Evolutionary conservation across 257 asterid genomes (phyloP).

Genomic region (Solanum rostratum): DNA sequence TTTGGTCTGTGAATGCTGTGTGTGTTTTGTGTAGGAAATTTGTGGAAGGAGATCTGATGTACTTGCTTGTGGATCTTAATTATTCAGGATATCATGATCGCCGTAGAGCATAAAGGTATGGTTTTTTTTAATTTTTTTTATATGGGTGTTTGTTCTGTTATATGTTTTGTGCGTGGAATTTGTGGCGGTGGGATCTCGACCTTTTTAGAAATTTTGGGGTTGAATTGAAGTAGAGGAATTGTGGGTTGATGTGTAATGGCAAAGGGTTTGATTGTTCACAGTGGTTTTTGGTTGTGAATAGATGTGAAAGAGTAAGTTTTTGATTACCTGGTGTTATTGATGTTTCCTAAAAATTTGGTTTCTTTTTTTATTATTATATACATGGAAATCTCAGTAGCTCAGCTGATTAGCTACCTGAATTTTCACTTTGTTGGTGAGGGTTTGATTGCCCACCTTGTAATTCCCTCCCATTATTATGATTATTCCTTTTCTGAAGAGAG

Average conservation of each 20-base stretch:
- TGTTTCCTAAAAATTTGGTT: background rate
- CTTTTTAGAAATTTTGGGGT: background rate
- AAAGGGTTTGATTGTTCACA: background rate
- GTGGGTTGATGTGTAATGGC: background rate
- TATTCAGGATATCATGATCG: constrained; percentile 37
- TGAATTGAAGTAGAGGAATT: background rate
- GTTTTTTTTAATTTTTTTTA: background rate
- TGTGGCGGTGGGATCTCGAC: background rate
- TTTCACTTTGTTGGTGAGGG: background rate
- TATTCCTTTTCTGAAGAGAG: background rate
- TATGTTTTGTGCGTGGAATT: background rate
- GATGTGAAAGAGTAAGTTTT: background rate
- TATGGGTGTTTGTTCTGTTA: background rate
- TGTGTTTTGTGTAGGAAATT: constrained; percentile 9
- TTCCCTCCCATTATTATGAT: background rate
- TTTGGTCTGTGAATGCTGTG: background rate
- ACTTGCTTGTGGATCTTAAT: constrained; percentile 57
- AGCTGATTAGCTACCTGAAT: background rate
- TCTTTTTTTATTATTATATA: background rate
- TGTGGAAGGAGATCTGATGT: constrained; percentile 78
- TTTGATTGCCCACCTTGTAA: background rate
- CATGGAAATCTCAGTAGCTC: background rate
- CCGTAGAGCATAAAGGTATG: constrained; percentile 60
- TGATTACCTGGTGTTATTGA: background rate
- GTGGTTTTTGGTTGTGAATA: background rate